These are phyloP conservation scores for Colletotrichum abscissum DNA, from an alignment of 2,329 filamentous ascomycete genomes.

Conservation along the genomic window DNA sequence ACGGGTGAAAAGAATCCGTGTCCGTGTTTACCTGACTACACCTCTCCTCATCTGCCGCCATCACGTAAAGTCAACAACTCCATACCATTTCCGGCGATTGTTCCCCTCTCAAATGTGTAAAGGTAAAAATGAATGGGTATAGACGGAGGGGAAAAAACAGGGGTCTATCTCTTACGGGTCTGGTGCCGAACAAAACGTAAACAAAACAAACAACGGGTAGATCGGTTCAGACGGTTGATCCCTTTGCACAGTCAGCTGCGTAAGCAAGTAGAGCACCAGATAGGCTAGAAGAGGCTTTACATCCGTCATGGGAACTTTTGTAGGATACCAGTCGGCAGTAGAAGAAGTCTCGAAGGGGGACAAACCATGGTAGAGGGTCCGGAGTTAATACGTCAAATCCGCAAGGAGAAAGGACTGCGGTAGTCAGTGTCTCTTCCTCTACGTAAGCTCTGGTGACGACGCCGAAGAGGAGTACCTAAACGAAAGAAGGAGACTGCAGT, in stretches of 20 bases:
- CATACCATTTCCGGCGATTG: constrained; percentile 1
- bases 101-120: background rate
- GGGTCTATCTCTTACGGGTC: background rate
- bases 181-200: background rate
- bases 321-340: background rate
- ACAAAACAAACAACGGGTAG: background rate
- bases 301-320: constrained; percentile 2
- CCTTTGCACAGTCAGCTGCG: background rate
- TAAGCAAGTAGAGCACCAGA: background rate
- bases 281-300: background rate
- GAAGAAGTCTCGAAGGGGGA: no score
- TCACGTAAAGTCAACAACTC: background rate
- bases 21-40: background rate
- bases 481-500: background rate
- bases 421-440: background rate
- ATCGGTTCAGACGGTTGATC: background rate
- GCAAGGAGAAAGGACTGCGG: background rate
- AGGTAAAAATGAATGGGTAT: background rate
- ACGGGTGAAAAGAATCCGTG: background rate
- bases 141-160: background rate
- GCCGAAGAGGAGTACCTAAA: background rate
- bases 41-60: background rate
- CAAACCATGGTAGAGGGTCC: background rate
- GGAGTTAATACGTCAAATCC: background rate
- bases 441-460: background rate